phyloP scores from a whole-genome alignment of 768 basidiomycete species.

The Psilocybe azurescens region DNA sequence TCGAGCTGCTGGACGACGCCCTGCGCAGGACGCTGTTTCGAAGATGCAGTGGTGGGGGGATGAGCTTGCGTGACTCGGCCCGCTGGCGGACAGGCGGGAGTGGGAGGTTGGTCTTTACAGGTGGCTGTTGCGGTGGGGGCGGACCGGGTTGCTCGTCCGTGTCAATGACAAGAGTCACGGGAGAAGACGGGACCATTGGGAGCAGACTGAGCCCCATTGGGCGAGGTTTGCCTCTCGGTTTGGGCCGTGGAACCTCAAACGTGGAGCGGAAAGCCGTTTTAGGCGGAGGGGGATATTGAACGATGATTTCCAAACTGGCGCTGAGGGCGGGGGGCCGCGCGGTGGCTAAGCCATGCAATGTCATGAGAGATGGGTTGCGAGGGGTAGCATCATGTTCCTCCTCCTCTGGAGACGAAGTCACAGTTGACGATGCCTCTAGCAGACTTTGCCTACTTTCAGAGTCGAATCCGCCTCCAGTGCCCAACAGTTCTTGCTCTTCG shows the following conservation, averaged over 20 bases:
- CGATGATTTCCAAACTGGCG: conserved; percentile 61
- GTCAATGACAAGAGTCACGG: conserved; percentile 56
- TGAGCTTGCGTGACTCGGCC: conserved; percentile 58
- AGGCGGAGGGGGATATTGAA: conserved; percentile 60
- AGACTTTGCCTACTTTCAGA: conserved; percentile 40
- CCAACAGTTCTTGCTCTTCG: conserved; percentile 75
- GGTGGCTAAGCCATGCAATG: conserved; percentile 31
- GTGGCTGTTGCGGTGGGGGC: conserved; percentile 2
- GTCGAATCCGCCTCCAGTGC: conserved; percentile 70
- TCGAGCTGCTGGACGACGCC: conserved; percentile 30
- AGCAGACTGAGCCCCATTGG: conserved; percentile 66
- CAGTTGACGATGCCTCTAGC: conserved; percentile 43
- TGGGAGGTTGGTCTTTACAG: conserved; percentile 24
- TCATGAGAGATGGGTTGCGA: conserved; percentile 29
- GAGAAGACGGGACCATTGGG: conserved; percentile 77
- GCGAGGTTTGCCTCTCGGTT: conserved; percentile 58
- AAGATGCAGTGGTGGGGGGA: conserved; percentile 63
- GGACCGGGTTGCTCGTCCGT: conserved; percentile 21
- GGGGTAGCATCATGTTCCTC: conserved; percentile 37
- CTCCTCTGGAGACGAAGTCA: conserved; percentile 51
- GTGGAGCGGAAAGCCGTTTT: conserved; percentile 57
- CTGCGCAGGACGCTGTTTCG: conserved; percentile 41
- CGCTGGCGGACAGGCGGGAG: conserved; percentile 51
- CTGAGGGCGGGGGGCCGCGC: conserved; percentile 54
- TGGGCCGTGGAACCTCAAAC: conserved; percentile 46